Conservation (phyloP, 371 early-diverging fungal species). For the Fennellomyces sp. region DNA sequence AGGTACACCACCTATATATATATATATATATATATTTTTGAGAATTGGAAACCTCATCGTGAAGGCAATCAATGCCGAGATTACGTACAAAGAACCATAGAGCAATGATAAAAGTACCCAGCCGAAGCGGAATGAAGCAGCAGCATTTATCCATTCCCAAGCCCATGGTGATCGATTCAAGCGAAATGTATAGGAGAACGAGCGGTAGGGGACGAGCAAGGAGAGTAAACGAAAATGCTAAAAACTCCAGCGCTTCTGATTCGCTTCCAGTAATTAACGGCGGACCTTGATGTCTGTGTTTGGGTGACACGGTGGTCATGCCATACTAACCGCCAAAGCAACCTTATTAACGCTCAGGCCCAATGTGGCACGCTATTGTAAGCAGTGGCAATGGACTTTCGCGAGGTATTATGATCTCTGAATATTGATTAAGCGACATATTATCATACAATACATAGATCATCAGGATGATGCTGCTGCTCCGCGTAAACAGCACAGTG, state of each 20-base stretch:
- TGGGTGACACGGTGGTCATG: too few relatives aligned
- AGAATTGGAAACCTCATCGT: neutral
- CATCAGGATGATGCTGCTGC: too few relatives aligned
- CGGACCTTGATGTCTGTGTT: too few relatives aligned
- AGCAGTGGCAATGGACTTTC: too few relatives aligned
- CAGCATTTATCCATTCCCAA: constrained; percentile 52
- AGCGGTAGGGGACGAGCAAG: neutral
- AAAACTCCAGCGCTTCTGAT: neutral
- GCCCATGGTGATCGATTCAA: constrained; percentile 30
- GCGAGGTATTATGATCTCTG: too few relatives aligned
- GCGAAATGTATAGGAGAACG: neutral
- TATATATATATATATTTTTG: neutral
- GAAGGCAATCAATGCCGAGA: neutral
- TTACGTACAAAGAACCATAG: constrained; percentile 49
- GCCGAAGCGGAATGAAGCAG: constrained; percentile 46
- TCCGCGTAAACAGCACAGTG: too few relatives aligned
- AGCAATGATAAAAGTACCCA: constrained; percentile 49
- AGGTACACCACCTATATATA: constrained; percentile 42
- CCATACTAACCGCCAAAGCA: too few relatives aligned
- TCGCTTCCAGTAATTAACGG: too few relatives aligned
- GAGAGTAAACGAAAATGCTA: neutral
- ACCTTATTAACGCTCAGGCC: too few relatives aligned
- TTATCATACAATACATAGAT: too few relatives aligned
- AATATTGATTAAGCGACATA: too few relatives aligned
- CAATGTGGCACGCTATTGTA: too few relatives aligned